Evolutionary conservation across 2,329 filamentous ascomycete genomes (phyloP), one percentile per base, ranked within the genome.

Genomic region (Aspergillus viridinutans): DNA sequence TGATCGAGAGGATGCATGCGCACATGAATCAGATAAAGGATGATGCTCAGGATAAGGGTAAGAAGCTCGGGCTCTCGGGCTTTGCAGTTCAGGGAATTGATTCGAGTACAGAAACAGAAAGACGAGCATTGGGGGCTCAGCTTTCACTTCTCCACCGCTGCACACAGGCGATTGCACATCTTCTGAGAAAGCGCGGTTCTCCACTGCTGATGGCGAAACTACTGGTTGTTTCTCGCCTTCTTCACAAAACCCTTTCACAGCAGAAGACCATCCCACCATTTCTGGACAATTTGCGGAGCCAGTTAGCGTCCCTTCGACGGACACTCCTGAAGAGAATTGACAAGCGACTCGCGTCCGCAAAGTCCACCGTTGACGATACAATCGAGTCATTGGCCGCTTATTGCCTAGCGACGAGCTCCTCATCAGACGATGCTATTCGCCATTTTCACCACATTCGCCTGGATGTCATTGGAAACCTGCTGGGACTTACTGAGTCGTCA

Each of bases 361-460:
- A 64, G 66, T 80, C 57, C 67, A 79, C 58, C 23, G 69, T 72
- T 38, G 74, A 78, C 3, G 73, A 71, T 32, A 80, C 94, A 17
- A 78, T 93, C 12, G 87, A 90, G 64, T 86, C 88, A 0, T 80
- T 97, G 63, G 89, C 87, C 55, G 92, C 92, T 0, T 92, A 92
- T 70, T 92, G 90, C 59, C 79, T 97, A 52, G 85, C 87, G 1
- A 92, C 89, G 3, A 95, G 85, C 66, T 91, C 89, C 0, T 89
- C 91, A 0, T 86, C 90, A 0, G 86, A 84, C 56, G 92, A 96
- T 69, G 88, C 90, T 0, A 74, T 97, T 53, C 80, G 85, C 7
- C 87, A 94, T 73, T 93, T 97, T 65, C 81, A 95, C 51, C 82
- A 86, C 52, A 83, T 92, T 7, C 82, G 93, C 48, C 82, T 84